These are phyloP conservation scores for Sphagnum tenellum DNA, from an alignment of 225 moss, liverwort and hornwort species.

Conservation along the genomic window DNA sequence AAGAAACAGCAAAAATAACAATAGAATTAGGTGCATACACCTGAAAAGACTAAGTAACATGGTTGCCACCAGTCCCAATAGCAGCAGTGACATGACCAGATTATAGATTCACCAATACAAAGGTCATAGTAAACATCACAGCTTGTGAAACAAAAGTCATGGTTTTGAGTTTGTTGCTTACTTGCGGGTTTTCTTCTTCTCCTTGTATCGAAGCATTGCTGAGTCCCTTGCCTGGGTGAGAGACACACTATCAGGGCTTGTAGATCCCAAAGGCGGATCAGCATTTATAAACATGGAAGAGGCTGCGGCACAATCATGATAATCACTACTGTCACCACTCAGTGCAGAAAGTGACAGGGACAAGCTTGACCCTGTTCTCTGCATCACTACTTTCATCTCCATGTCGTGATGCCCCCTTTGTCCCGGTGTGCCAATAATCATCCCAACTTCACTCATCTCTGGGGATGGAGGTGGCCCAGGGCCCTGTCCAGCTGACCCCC, in stretches of 20 bases:
- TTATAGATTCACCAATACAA: too few species aligned
- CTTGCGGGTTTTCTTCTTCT: conserved; percentile 50
- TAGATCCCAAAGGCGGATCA: conserved; percentile 21
- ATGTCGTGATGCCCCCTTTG: conserved; percentile 14
- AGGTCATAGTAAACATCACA: too few species aligned
- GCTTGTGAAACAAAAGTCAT: not conserved
- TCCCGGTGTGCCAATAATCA: conserved; percentile 17
- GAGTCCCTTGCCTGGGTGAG: conserved; percentile 49
- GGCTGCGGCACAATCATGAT: conserved; percentile 20
- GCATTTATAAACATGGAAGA: conserved; percentile 30
- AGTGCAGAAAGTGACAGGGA: conserved; percentile 26
- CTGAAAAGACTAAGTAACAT: too few species aligned
- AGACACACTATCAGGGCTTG: conserved; percentile 31
- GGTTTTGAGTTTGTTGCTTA: conserved; percentile 5
- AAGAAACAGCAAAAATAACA: too few species aligned
- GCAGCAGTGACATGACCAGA: not conserved
- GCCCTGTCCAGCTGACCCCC: conserved; percentile 20
- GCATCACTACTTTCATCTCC: conserved; percentile 15
- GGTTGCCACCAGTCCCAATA: too few species aligned
- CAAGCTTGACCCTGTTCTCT: conserved; percentile 25
- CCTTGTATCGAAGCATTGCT: conserved; percentile 57
- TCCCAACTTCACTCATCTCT: conserved; percentile 5
- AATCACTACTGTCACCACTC: conserved; percentile 31
- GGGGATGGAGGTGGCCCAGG: conserved; percentile 14
- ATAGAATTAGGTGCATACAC: too few species aligned